Evolutionary conservation across 2,329 filamentous ascomycete species (phyloP).

Genomic region (Myriangium duriaei): DNA sequence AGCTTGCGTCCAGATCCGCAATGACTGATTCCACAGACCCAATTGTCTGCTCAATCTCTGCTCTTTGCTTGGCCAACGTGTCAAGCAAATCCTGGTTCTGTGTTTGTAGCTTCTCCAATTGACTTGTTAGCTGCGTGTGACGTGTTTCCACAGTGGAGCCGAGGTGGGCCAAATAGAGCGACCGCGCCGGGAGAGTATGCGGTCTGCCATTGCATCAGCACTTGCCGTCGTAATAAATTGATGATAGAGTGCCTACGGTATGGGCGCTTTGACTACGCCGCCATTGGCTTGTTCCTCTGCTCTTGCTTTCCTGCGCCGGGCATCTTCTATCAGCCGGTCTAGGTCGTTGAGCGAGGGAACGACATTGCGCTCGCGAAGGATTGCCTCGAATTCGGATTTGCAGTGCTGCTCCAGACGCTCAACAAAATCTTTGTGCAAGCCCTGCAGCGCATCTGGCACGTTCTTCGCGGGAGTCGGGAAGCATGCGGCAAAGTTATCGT

Average conservation of each 20-base stretch:
- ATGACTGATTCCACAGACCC: slow-evolving; percentile 43
- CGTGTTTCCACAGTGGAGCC: slow-evolving; percentile 42
- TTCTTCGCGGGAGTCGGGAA: slow-evolving; percentile 50
- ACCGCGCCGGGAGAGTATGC: slow-evolving; percentile 44
- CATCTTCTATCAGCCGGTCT: slow-evolving; percentile 47
- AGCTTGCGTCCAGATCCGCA: slow-evolving; percentile 41
- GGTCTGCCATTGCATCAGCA: slow-evolving; percentile 29
- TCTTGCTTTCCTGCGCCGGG: slow-evolving; percentile 38
- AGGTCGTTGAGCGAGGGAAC: slow-evolving; percentile 47
- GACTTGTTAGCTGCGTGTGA: slow-evolving; percentile 35
- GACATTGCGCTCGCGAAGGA: slow-evolving; percentile 44
- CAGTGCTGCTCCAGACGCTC: slow-evolving; percentile 45
- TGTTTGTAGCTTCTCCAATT: slow-evolving; percentile 37
- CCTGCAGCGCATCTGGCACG: slow-evolving; percentile 43
- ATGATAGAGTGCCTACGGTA: slow-evolving; percentile 42
- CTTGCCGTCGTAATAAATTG: neutral
- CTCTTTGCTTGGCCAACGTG: slow-evolving; percentile 40
- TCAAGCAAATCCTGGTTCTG: slow-evolving; percentile 42
- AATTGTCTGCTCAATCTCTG: slow-evolving; percentile 45
- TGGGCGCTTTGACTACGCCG: slow-evolving; percentile 22
- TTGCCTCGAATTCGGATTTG: slow-evolving; percentile 46
- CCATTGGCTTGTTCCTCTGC: slow-evolving; percentile 27
- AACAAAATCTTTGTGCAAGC: slow-evolving; percentile 46
- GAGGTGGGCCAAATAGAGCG: slow-evolving; percentile 47
- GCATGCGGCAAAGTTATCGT: slow-evolving; percentile 49